Evolutionary conservation across 1,284 basidiomycete genomes (phyloP).

Genomic region (Schizophyllum commune): DNA sequence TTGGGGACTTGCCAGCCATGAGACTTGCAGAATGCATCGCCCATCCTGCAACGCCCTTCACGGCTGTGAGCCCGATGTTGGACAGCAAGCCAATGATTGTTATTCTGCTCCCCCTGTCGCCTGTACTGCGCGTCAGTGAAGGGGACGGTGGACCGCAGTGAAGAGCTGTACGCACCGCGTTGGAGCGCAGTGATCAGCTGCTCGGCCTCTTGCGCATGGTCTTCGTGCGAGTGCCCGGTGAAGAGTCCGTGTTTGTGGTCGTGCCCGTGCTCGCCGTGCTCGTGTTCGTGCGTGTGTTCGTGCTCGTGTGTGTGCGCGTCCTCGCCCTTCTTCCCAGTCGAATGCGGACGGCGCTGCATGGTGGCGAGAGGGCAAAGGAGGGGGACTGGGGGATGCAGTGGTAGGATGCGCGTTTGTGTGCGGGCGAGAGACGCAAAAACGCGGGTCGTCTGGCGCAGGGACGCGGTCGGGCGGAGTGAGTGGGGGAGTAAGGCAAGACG

Average conservation of each 20-base stretch:
- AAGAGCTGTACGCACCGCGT: constrained; percentile 25
- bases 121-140: constrained; percentile 21
- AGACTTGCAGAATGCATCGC: constrained; percentile 86
- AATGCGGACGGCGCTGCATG: constrained; percentile 1
- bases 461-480: neutral
- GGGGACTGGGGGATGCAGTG: neutral
- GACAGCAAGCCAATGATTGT: constrained; percentile 82
- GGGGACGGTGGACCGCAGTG: neutral
- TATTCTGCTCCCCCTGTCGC: constrained; percentile 77
- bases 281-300: constrained; percentile 20
- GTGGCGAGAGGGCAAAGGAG: neutral
- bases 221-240: constrained; percentile 61
- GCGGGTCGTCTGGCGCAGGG: neutral
- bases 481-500: neutral
- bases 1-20: constrained; percentile 42
- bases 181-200: constrained; percentile 65
- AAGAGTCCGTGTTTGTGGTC: constrained; percentile 35
- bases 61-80: constrained; percentile 68
- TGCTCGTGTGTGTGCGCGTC: constrained; percentile 3
- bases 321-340: neutral
- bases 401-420: neutral
- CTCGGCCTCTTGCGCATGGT: constrained; percentile 63
- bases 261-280: constrained; percentile 23
- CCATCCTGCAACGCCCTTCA: constrained; percentile 84
- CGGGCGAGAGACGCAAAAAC: neutral